A percentile compares a stretch with the other conserved stretches of the same genome.
phyloP scores from a whole-genome alignment of 768 basidiomycete species.

The Calvatia gigantea region DNA sequence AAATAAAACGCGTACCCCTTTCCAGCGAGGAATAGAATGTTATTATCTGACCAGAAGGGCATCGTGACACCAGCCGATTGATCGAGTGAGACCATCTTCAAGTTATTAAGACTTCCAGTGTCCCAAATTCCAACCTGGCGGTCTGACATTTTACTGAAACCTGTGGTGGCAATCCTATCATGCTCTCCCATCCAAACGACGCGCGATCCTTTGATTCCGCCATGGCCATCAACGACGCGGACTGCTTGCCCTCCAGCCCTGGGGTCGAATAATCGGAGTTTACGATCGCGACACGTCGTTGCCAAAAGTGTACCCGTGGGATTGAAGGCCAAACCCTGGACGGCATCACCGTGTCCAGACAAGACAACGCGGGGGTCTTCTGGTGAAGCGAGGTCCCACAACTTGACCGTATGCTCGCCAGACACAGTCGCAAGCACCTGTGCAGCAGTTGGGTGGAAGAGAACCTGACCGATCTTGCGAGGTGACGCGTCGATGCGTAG shows the following conservation, averaged over 20 bases:
- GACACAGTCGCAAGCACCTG: conserved; percentile 79
- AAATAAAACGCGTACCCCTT: conserved; percentile 62
- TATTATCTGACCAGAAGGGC: conserved; percentile 98
- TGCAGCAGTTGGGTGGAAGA: conserved; percentile 89
- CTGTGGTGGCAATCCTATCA: conserved; percentile 90
- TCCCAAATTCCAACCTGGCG: conserved; percentile 92
- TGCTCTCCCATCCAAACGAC: conserved; percentile 89
- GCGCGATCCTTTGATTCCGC: conserved; percentile 89
- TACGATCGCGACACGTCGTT: conserved; percentile 91
- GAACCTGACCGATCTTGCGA: conserved; percentile 90
- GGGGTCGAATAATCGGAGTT: conserved; percentile 90
- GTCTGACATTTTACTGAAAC: conserved; percentile 96
- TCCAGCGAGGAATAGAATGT: conserved; percentile 88
- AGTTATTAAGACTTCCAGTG: conserved; percentile 63
- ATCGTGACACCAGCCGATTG: conserved; percentile 92
- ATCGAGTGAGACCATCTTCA: conserved; percentile 81
- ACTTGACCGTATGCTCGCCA: conserved; percentile 83
- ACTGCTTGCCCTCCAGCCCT: conserved; percentile 80
- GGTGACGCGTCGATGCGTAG: conserved; percentile 72
- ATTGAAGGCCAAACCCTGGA: conserved; percentile 85
- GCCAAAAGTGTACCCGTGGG: conserved; percentile 75
- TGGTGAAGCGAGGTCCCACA: conserved; percentile 86
- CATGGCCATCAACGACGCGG: conserved; percentile 80
- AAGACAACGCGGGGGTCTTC: conserved; percentile 62
- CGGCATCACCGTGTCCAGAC: conserved; percentile 78